phyloP scores from a whole-genome alignment of 176 grass and related monocot genomes.

The Avena sativa region DNA sequence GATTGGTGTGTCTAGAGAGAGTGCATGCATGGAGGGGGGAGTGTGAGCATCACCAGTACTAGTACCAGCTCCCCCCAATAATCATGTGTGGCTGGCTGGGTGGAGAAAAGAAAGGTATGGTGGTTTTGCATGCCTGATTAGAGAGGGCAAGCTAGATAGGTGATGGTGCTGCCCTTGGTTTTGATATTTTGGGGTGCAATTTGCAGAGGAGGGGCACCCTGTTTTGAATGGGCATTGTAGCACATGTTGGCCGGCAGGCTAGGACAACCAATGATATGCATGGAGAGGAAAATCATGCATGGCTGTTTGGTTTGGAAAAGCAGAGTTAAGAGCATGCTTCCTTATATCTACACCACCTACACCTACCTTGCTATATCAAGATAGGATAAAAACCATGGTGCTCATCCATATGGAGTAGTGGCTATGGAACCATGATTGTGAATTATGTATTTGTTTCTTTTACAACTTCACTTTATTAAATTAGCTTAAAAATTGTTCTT shows the following conservation, averaged over 20 bases:
- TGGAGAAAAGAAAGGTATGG: slow-evolving; percentile 30
- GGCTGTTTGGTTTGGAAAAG: slow-evolving; percentile 18
- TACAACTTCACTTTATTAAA: not conserved
- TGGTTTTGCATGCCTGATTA: slow-evolving; percentile 40
- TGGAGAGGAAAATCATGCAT: slow-evolving; percentile 20
- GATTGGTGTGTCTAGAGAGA: slow-evolving; percentile 47
- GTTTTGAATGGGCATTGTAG: slow-evolving; percentile 38
- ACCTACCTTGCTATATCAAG: slow-evolving; percentile 19
- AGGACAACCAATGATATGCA: slow-evolving; percentile 43
- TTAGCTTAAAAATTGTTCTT: not conserved
- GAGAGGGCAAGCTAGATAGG: slow-evolving; percentile 36
- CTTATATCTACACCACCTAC: slow-evolving; percentile 10
- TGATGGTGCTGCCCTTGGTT: not conserved
- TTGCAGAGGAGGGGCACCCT: slow-evolving; percentile 31
- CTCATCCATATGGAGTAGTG: slow-evolving; percentile 26
- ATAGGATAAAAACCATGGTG: slow-evolving; percentile 19
- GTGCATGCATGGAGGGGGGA: slow-evolving; percentile 9
- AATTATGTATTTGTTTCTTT: not conserved
- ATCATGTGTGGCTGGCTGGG: slow-evolving; percentile 37
- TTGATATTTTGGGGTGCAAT: slow-evolving; percentile 45
- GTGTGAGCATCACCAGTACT: slow-evolving; percentile 39
- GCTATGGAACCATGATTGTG: slow-evolving; percentile 16
- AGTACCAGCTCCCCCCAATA: not conserved
- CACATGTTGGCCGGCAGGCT: slow-evolving; percentile 46
- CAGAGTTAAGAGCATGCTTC: slow-evolving; percentile 37